These are phyloP conservation scores for Calonectria fujianensis DNA, from an alignment of 2,329 filamentous ascomycete genomes.

Conservation along the genomic window DNA sequence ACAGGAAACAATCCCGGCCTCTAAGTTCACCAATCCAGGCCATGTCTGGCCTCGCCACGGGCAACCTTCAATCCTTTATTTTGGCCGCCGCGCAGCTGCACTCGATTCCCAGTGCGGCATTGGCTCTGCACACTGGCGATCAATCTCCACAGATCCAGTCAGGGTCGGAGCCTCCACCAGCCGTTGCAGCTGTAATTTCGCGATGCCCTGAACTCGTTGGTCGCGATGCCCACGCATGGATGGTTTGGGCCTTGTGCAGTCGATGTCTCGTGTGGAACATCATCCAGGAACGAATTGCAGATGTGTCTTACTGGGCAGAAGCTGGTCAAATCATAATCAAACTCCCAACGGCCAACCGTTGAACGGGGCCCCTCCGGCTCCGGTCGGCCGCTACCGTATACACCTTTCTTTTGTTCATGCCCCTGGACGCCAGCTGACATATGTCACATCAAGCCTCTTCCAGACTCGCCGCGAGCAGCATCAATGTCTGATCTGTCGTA, in stretches of 20 bases:
- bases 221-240: slow-evolving; percentile 10
- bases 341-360: slow-evolving; percentile 26
- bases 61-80: slow-evolving; percentile 46
- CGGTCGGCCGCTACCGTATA: slow-evolving; percentile 17
- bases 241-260: slow-evolving; percentile 18
- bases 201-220: neutral
- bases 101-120: slow-evolving; percentile 46
- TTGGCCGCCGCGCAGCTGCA: slow-evolving; percentile 27
- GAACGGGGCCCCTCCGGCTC: slow-evolving; percentile 11
- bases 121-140: slow-evolving; percentile 39
- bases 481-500: slow-evolving; percentile 34
- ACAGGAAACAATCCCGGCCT: slow-evolving; percentile 40
- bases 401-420: slow-evolving; percentile 24
- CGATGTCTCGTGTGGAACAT: neutral
- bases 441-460: slow-evolving; percentile 33
- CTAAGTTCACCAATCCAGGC: slow-evolving; percentile 35
- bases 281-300: slow-evolving; percentile 6
- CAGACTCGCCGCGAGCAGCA: slow-evolving; percentile 23
- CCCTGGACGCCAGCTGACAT: slow-evolving; percentile 26
- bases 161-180: slow-evolving; percentile 29
- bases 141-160: slow-evolving; percentile 46
- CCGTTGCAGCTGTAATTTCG: slow-evolving; percentile 42
- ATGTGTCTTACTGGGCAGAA: neutral
- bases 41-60: slow-evolving; percentile 47
- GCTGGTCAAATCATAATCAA: slow-evolving; percentile 7